Percentiles rank a stretch among this genome's conserved stretches.
Evolutionary conservation across 2,329 filamentous ascomycete genomes (phyloP).

Genomic region (Alternaria postmessia): DNA sequence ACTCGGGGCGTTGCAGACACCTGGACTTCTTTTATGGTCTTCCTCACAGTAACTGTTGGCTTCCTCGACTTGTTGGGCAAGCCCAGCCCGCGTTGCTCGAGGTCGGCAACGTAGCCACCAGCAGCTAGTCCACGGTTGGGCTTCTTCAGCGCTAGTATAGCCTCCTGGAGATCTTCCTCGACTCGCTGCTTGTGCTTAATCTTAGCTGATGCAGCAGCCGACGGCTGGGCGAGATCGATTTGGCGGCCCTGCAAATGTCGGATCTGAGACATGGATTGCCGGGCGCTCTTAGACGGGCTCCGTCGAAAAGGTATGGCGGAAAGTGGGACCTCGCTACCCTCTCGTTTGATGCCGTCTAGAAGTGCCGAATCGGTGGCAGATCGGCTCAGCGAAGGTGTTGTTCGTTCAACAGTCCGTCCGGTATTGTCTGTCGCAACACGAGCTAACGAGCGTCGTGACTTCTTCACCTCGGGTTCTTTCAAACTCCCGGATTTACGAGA

Average conservation of each 20-base stretch:
- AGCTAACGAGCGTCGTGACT: constrained; percentile 63
- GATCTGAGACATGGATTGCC: constrained; percentile 51
- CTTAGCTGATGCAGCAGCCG: constrained; percentile 64
- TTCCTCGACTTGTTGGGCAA: constrained; percentile 40
- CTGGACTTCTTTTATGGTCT: constrained; percentile 46
- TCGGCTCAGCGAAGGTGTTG: constrained; percentile 70
- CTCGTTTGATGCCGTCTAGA: constrained; percentile 70
- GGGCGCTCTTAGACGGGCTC: constrained; percentile 51
- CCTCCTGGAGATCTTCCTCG: constrained; percentile 75
- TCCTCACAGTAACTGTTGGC: constrained; percentile 37
- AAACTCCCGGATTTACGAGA: constrained; percentile 51
- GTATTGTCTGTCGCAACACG: constrained; percentile 67
- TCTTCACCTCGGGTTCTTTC: constrained; percentile 51
- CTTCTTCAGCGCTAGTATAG: constrained; percentile 76
- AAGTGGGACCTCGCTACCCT: constrained; percentile 68
- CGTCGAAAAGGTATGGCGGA: constrained; percentile 60
- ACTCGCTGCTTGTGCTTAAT: constrained; percentile 71
- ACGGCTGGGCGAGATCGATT: constrained; percentile 63
- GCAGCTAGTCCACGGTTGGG: constrained; percentile 77
- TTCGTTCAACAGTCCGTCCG: constrained; percentile 59
- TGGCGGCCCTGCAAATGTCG: constrained; percentile 61
- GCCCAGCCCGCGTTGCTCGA: constrained; percentile 63
- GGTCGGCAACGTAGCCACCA: constrained; percentile 71
- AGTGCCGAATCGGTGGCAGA: constrained; percentile 70
- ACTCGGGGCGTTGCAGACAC: constrained; percentile 56